Evolutionary conservation across 2,329 filamentous ascomycete genomes (phyloP), one percentile per base, ranked within the genome.

Genomic region (Fusarium euwallaceae): DNA sequence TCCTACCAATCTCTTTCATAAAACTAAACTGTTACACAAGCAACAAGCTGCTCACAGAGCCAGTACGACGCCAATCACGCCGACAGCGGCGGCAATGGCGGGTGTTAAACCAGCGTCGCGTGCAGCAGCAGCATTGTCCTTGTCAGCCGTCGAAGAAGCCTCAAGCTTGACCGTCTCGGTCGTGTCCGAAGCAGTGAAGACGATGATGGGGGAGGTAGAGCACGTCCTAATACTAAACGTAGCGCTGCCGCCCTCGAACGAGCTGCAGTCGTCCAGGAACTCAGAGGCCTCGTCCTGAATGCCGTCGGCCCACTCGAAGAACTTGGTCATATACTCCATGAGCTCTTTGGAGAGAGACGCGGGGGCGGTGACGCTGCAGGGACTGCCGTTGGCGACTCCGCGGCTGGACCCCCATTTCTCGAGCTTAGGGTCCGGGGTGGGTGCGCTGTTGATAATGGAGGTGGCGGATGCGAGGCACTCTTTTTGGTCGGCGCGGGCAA

Each of bases 291-390:
- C 41, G 29, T 51, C 41, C 11, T 62, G 3, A 9, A 62, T 32
- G 17, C 51, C 60, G n/a, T 29, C 60, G 16, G 24, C 17, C 60
- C 60, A 62, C 24, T 62, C 43, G 27, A 51, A 6, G 32, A 27
- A 37, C 4, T 36, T 20, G 6, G 60, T 62, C 60, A 62, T 62
- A 43, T 51, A 62, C 12, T 37, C 43, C 60, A 62, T 62, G n/a
- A 51, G 20, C n/a, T 62, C 60, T 32, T 36, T 20, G 6, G 60
- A 62, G n/a, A 62, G 60, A 16, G 60, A 62, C 32, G 43, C 36
- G 24, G 60, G 60, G 12, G 32, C 60, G 20, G 34, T 51, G 29
- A 62, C 14, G 60, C 60, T 62, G 41, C 60, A 62, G 12, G 60
- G 60, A 20, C 51, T 14, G 41, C 27, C 48, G 24, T 12, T 53